Base-by-base conservation (phyloP, 768 basidiomycete species). In the Mycena haematopus region DNA sequence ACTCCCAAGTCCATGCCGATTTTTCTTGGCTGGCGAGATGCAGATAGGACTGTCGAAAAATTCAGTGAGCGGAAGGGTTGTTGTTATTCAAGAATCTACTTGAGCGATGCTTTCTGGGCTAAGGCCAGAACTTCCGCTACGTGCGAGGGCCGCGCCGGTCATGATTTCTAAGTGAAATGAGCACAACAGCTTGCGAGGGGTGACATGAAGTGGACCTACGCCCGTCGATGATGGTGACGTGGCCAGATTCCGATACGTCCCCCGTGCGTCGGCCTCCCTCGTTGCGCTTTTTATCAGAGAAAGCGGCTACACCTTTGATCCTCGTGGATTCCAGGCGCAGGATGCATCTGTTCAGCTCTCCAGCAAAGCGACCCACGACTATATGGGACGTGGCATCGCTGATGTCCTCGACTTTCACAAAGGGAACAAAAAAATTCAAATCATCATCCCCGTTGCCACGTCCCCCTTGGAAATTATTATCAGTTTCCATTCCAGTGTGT, bases 1-100 rank as follows among this genome's bases (percentile, higher is more conserved):
- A 79, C 70, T 92, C 91, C 89, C 90, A 93, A 10, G 89, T 87
- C 88, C 84, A 90, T 7, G 88, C 83, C 42, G 88, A 88, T 29
- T 84, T 80, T 55, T 90, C 88, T 74, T 92, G 91, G 53, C 85
- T 82, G 8, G 78, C 82, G 21, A 93, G 84, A 70, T 83, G 84
- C 35, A 89, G 74, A 68, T 91, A 91, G 1, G 86, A 75, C 90
- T 92, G 63, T 11, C 11, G 6, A 6, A 52, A 21, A 27, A 22
- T 45, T 22, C 22, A 24, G 6, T 68, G 22, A 66, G 58, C 45
- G 21, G 15, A 47, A 25, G 4, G 7, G 14, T 36, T 13, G 29
- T 2, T n/a, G 22, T 14, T 25, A 14, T 13, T 50, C 14, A 35
- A 36, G 14, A 24, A 68, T 81, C 5, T 67, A 90, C 91, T 71